Conservation (phyloP, 768 basidiomycete species). For the Gloeopeniophorella convolvens region DNA sequence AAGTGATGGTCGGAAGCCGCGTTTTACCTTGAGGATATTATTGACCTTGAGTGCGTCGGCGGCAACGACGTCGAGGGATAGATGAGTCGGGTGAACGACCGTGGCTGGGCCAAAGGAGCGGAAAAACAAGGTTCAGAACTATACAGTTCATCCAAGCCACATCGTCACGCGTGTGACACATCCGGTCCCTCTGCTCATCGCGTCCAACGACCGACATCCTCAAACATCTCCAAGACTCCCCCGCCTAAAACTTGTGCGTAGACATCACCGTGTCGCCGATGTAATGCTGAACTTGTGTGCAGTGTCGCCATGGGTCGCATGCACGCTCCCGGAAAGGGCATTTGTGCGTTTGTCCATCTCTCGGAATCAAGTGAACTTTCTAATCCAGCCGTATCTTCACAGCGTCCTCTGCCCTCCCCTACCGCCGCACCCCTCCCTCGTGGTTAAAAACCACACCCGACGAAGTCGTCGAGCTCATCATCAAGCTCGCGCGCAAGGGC, state of each 20-base stretch:
- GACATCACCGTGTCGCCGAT: constrained; percentile 5
- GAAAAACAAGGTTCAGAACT: constrained; percentile 52
- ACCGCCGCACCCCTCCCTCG: constrained; percentile 87
- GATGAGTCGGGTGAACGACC: constrained; percentile 18
- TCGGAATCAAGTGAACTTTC: neutral
- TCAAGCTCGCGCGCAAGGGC: constrained; percentile 96
- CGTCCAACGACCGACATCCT: constrained; percentile 30
- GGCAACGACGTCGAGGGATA: constrained; percentile 36
- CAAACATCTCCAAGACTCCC: constrained; percentile 37
- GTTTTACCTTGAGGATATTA: constrained; percentile 26
- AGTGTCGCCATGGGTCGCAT: constrained; percentile 81
- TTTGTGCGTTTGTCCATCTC: constrained; percentile 55
- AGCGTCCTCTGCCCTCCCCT: constrained; percentile 96
- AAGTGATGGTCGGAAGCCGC: no score
- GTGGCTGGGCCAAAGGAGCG: constrained; percentile 25
- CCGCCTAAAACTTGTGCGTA: constrained; percentile 34
- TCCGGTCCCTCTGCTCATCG: constrained; percentile 22
- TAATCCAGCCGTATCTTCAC: constrained; percentile 8
- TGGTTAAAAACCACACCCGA: constrained; percentile 98
- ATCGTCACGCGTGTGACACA: constrained; percentile 30
- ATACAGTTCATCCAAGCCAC: constrained; percentile 42
- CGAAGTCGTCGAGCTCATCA: constrained; percentile 93
- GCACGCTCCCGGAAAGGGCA: constrained; percentile 99
- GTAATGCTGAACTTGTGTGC: constrained; percentile 9
- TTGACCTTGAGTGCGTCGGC: constrained; percentile 36